Percentiles rank a stretch among this genome's conserved stretches.
Conservation (phyloP, 129 eudicot genomes). For the Flaveria linearis region DNA sequence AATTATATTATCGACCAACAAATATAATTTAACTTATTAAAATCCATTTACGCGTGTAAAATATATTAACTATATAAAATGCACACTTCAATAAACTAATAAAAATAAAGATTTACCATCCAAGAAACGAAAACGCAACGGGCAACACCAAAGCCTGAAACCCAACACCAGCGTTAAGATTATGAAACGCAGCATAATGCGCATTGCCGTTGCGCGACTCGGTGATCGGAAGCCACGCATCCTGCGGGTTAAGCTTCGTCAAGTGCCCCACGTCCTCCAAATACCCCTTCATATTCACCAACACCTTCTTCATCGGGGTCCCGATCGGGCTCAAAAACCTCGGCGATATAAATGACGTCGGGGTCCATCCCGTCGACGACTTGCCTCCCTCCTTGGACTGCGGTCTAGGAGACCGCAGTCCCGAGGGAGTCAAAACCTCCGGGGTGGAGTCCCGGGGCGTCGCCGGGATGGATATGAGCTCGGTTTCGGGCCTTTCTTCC, state of each 20-base stretch:
- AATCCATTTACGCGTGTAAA: too few species aligned
- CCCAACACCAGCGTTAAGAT: conserved; percentile 89
- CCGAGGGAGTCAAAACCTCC: conserved; percentile 75
- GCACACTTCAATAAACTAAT: too few species aligned
- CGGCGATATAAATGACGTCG: conserved; percentile 87
- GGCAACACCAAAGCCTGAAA: conserved; percentile 90
- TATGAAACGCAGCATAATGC: conserved; percentile 94
- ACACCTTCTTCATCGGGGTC: conserved; percentile 88
- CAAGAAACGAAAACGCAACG: conserved; percentile 91
- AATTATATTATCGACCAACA: too few species aligned
- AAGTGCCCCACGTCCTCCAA: conserved; percentile 91
- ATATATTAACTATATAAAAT: too few species aligned
- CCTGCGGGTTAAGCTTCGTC: conserved; percentile 92
- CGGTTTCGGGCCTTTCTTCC: conserved; percentile 68
- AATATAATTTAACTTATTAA: too few species aligned
- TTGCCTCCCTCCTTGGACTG: conserved; percentile 56
- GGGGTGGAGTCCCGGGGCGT: conserved; percentile 85
- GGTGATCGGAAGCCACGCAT: conserved; percentile 98
- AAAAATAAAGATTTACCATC: conserved; percentile 56
- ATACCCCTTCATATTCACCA: conserved; percentile 84
- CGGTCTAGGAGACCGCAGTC: conserved; percentile 71
- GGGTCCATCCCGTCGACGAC: conserved; percentile 73
- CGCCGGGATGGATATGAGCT: conserved; percentile 90
- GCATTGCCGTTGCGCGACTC: conserved; percentile 94
- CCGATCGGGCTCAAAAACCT: conserved; percentile 92